Conservation (phyloP, 306 rosid genomes). For the Ochetophila trinervis region DNA sequence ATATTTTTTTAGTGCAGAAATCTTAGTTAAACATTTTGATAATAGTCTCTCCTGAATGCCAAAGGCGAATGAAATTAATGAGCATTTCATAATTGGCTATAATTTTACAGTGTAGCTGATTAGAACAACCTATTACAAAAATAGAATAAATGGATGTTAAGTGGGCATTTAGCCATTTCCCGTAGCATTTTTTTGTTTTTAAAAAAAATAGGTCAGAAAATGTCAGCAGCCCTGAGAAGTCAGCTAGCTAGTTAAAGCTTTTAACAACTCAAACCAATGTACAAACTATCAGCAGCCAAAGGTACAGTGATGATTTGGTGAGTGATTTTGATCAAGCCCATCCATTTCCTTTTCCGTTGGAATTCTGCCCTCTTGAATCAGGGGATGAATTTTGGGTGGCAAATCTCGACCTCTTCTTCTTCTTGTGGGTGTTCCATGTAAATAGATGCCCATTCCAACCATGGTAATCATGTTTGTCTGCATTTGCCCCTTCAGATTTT, state of each 20-base stretch:
- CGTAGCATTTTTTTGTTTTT: conserved; percentile 1
- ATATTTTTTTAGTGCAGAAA: background rate
- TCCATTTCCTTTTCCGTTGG: conserved; percentile 66
- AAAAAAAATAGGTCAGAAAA: conserved; percentile 1
- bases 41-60: background rate
- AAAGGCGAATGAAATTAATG: conserved; percentile 2
- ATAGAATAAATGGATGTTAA: conserved; percentile 29
- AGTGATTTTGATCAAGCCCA: conserved; percentile 46
- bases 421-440: conserved; percentile 82
- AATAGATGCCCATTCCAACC: conserved; percentile 52
- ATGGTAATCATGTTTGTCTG: conserved; percentile 44
- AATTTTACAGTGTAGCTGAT: conserved; percentile 25
- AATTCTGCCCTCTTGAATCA: conserved; percentile 61
- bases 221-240: conserved; percentile 7
- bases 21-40: background rate
- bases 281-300: conserved; percentile 19
- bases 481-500: conserved; percentile 47
- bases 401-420: conserved; percentile 83
- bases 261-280: conserved; percentile 24
- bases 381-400: conserved; percentile 49
- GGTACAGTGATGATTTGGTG: background rate
- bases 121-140: conserved; percentile 15
- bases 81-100: conserved; percentile 7
- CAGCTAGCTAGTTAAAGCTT: conserved; percentile 15
- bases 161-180: conserved; percentile 23